Evolutionary conservation across 2,329 filamentous ascomycete genomes (phyloP), one percentile per base, ranked within the genome.

Genomic region (Seiridium cupressi): DNA sequence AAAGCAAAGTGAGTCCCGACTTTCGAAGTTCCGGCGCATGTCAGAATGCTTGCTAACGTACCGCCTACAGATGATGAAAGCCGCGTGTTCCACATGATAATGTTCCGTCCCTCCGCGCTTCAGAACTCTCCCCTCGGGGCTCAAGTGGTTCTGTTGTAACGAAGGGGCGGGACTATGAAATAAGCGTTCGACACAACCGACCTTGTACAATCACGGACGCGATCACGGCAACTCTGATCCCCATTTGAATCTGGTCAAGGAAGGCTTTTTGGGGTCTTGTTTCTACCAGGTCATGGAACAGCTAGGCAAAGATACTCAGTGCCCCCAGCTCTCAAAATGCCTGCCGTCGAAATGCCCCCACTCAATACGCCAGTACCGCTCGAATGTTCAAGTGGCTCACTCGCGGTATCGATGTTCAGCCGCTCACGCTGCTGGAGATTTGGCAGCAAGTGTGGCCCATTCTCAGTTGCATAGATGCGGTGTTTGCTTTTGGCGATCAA

Each of bases 191-290:
- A 92, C 95, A 97, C 94, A 97, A 26, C 84, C 66, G 84, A 88
- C 90, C 94, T 97, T 98, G 93, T 96, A 92, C 85, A 80, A 81
- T 80, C 84, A 92, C 93, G 94, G 88, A 97, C 94, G 95, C 93
- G 87, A 92, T 89, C 84, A 90, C 89, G 90, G 92, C 89, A 96
- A 91, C 92, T 97, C 94, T 98, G 94, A 98, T 77, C 77, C 68
- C 34, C n/a, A 57, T 40, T 58, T 51, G 55, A 58, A 58, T 49
- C 32, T 58, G 55, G 55, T 58, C 34, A 58, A 58, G 55, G 55
- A 49, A 8, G n/a, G 26, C 6, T 49, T 51, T 31, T 40, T 13
- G 7, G 34, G 32, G 11, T n/a, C 26, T 46, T 58, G 13, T 44
- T 48, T 57, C 18, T 57, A 34, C 32, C 3, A 58, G 55, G 7